phyloP scores from a whole-genome alignment of 495 filamentous ascomycete species.

The Cercophora sp. region DNA sequence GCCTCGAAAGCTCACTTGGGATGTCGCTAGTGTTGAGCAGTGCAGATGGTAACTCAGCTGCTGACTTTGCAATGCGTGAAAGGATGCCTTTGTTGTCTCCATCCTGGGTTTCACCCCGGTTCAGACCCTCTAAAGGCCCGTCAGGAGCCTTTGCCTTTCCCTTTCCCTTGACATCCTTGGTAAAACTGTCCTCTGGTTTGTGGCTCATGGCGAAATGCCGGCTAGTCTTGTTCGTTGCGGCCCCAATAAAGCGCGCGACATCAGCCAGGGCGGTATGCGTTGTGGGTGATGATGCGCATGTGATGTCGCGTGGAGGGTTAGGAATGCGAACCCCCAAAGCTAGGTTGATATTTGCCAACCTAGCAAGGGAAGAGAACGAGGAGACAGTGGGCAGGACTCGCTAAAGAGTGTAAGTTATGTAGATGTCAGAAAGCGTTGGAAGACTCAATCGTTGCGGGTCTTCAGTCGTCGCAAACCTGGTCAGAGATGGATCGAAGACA shows the following conservation, averaged over 20 bases:
- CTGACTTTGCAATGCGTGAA: slow-evolving; percentile 25
- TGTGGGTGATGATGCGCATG: slow-evolving; percentile 12
- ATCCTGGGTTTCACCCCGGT: neutral
- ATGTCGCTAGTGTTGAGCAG: slow-evolving; percentile 15
- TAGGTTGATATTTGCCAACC: too few species aligned
- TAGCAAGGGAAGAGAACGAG: too few species aligned
- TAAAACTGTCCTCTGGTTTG: too few species aligned
- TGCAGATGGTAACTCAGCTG: slow-evolving; percentile 19
- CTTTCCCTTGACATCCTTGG: too few species aligned
- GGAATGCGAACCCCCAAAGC: too few species aligned
- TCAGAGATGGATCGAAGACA: too few species aligned
- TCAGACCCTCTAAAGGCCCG: neutral
- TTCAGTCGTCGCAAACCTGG: too few species aligned
- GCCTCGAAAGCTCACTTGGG: slow-evolving; percentile 2
- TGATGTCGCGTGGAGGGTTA: slow-evolving; percentile 10
- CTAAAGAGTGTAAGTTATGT: too few species aligned
- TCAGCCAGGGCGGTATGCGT: slow-evolving; percentile 1
- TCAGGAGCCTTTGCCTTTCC: slow-evolving; percentile 18
- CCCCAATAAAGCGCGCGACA: neutral
- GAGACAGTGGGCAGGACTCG: too few species aligned
- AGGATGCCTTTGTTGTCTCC: slow-evolving; percentile 5
- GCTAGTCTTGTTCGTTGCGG: neutral
- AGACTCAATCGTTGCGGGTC: too few species aligned
- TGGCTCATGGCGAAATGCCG: too few species aligned
- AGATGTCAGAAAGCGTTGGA: too few species aligned